Conservation (phyloP, 176 grass and related monocot genomes). For the Eremochloa ophiuroides region DNA sequence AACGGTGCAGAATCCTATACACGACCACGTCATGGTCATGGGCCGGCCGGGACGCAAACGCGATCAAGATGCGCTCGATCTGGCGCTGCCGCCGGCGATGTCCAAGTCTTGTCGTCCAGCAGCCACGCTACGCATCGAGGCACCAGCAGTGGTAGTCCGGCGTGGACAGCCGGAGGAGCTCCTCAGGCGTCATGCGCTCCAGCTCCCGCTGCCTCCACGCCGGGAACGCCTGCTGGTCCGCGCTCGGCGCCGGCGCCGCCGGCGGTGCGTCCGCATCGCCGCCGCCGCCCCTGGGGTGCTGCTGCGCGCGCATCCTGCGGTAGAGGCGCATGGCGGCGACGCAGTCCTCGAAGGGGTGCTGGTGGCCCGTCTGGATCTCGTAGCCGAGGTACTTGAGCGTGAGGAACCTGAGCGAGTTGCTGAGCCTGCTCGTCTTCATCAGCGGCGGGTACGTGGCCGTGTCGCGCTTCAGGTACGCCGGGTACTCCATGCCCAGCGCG, state of each 20-base stretch:
- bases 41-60: too few relatives aligned
- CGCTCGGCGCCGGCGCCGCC: not conserved
- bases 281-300: constrained; percentile 9
- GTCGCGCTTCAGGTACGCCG: constrained; percentile 59
- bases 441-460: constrained; percentile 78
- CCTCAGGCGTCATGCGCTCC: constrained; percentile 55
- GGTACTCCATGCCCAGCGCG: constrained; percentile 59
- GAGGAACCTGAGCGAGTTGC: constrained; percentile 75
- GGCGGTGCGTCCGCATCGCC: not conserved
- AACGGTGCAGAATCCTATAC: not conserved
- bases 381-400: constrained; percentile 62
- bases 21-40: not conserved
- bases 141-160: constrained; percentile 75
- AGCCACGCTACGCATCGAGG: constrained; percentile 33
- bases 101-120: not conserved
- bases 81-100: not conserved
- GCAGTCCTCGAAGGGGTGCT: constrained; percentile 67
- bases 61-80: not conserved
- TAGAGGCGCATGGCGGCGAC: constrained; percentile 62
- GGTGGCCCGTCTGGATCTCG: constrained; percentile 34
- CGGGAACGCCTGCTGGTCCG: constrained; percentile 34
- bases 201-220: constrained; percentile 49
- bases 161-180: constrained; percentile 44
- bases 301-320: constrained; percentile 39
- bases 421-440: constrained; percentile 91